These are phyloP conservation scores for Neoascochyta sp. DNA, from an alignment of 2,329 filamentous ascomycete genomes.

Conservation along the genomic window DNA sequence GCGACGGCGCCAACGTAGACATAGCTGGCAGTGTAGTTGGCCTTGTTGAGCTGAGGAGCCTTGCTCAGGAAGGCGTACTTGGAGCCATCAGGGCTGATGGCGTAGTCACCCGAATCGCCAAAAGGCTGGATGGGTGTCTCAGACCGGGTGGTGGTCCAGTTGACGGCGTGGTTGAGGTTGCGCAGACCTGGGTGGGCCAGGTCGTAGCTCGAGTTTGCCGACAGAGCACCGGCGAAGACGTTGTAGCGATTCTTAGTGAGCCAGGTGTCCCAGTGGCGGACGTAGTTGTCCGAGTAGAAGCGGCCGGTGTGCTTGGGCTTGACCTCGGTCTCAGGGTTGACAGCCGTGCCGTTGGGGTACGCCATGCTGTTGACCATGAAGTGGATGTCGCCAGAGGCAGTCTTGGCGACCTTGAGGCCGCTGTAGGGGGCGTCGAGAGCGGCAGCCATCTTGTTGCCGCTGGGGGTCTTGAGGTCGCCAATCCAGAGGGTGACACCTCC, in stretches of 20 bases:
- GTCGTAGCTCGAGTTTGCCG: slow-evolving; percentile 24
- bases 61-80: slow-evolving; percentile 65
- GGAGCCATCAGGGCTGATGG: slow-evolving; percentile 63
- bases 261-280: slow-evolving; percentile 79
- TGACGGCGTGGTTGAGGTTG: slow-evolving; percentile 61
- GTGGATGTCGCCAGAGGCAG: slow-evolving; percentile 40
- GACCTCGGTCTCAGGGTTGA: slow-evolving; percentile 60
- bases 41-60: slow-evolving; percentile 67
- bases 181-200: slow-evolving; percentile 37
- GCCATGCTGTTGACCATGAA: slow-evolving; percentile 58
- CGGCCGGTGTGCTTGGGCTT: slow-evolving; percentile 61
- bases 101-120: slow-evolving; percentile 73
- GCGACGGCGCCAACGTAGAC: slow-evolving; percentile 69
- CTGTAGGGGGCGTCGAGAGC: slow-evolving; percentile 47
- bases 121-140: slow-evolving; percentile 73
- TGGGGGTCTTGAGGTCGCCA: slow-evolving; percentile 28
- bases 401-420: slow-evolving; percentile 48
- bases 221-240: slow-evolving; percentile 68
- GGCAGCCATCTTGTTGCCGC: slow-evolving; percentile 30
- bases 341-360: slow-evolving; percentile 65
- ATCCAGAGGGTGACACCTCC: slow-evolving; percentile 38
- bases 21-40: slow-evolving; percentile 76
- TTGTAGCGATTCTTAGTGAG: slow-evolving; percentile 65
- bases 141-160: slow-evolving; percentile 50
- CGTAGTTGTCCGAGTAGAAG: slow-evolving; percentile 71